Evolutionary conservation across 805 yeast species (phyloP), one percentile per base, ranked within the genome.

Genomic region (Kluyveromyces nonfermentans): DNA sequence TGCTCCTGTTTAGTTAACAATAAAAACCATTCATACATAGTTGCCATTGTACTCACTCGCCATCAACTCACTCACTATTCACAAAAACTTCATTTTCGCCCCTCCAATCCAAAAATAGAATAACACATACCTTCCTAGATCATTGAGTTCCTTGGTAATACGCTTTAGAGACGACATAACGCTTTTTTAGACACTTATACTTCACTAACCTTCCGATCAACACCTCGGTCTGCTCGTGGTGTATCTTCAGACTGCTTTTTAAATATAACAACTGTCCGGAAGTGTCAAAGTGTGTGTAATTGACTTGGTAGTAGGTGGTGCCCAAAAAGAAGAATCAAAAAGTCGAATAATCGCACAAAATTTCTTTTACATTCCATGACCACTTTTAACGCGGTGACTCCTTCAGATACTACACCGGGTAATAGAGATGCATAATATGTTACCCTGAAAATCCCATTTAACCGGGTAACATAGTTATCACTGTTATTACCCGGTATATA

Each of bases 101-200:
- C 30, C 30, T 14, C 30, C 30, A 25, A 10, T 10, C 30, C 30
- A 25, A 25, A 25, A 25, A 25, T 25, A 35, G 32, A 8, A 22
- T 15, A 15, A 30, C 46, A 81, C 89, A 68, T 74, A 82, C 89
- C 87, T 83, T 65, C 96, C 96, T 63, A 90, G 76, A 68, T 93
- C 98, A 58, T 82, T 82, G 59, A 93, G 77, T 73, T 90, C 98
- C 72, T 90, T 90, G 71, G 86, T 85, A 60, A 90, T 87, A 77
- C 98, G 88, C 72, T 93, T 93, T 58, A 80, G 74, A 54, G 97
- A 93, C 96, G 41, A 38, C 41, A 38, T 38, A 25, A 25, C 12
- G 30, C 30, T 25, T 25, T 25, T 4, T 14, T 25, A 25, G 30
- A 25, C 30, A 25, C 30, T 4, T 6, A 25, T 14, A 25, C 14